Evolutionary conservation across 1,284 basidiomycete genomes (phyloP), one percentile per base, ranked within the genome.

Genomic region (Tetrapyrgos nigripes): DNA sequence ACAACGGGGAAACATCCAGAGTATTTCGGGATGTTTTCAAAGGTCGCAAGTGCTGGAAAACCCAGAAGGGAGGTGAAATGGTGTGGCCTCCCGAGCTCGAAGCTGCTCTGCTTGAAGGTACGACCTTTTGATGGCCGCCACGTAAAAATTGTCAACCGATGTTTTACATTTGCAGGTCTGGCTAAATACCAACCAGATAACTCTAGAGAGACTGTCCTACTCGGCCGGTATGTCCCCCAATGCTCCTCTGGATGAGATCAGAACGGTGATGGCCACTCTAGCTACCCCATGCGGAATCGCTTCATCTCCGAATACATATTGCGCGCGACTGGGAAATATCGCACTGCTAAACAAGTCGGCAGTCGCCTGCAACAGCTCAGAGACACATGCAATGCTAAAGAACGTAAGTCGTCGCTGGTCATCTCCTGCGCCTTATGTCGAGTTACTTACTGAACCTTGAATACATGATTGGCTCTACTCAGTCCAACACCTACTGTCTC

Each of bases 21-120:
- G 84, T 87, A 58, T 81, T 87, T 69, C 81, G 85, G 67, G 83
- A 84, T 58, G 85, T 91, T 62, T 83, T 88, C 66, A 85, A 81
- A 60, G 83, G 83, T 50, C 81, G 88, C 60, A 89, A 89, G 73
- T 87, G 81, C 67, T 90, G 88, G 87, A 91, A 90, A 73, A 89
- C 87, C 0, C 73, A 86, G 58, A 83, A 83, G 70, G 88, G 87
- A 59, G 83, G 85, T 31, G 88, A 90, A 68, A 81, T 86, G 43
- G 88, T 91, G 40, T 91, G 88, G 88, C 89, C 89, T 40, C 88
- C 86, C 23, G 82, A 88, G 64, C 84, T 92, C 55, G 90, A 92
- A 76, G 87, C 85, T 43, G 87, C 87, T 53, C 78, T 92, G 63
- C 81, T 92, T 57, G 86, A 90, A 80, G 89, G 89, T 88, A 63